phyloP scores from a whole-genome alignment of 768 basidiomycete genomes.

The Piloderma croceum region DNA sequence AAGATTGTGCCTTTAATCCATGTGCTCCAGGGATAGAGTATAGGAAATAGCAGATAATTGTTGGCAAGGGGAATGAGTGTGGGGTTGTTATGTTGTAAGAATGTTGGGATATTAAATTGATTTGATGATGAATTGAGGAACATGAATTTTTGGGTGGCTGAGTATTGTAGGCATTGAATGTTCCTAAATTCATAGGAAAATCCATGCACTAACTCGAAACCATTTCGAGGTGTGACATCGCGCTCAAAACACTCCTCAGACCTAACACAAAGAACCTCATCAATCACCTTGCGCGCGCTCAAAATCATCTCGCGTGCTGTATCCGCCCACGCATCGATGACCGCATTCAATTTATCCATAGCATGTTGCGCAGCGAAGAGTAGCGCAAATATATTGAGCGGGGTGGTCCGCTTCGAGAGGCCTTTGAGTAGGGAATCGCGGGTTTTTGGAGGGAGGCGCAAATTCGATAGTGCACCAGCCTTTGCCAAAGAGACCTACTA shows the following conservation, averaged over 20 bases:
- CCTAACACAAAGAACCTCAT: slow-evolving; percentile 53
- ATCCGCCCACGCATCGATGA: slow-evolving; percentile 69
- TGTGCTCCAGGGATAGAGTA: too few species aligned
- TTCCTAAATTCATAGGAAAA: too few species aligned
- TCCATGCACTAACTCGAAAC: too few species aligned
- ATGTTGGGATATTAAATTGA: too few species aligned
- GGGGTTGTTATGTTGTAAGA: too few species aligned
- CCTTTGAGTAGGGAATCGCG: slow-evolving; percentile 67
- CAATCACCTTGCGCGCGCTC: slow-evolving; percentile 53
- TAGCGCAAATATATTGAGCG: slow-evolving; percentile 55
- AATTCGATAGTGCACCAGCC: slow-evolving; percentile 87
- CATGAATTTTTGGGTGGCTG: too few species aligned
- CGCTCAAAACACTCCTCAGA: slow-evolving; percentile 68
- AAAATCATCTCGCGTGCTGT: slow-evolving; percentile 62
- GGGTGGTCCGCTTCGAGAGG: slow-evolving; percentile 61
- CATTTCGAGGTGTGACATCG: too few species aligned
- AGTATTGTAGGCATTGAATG: too few species aligned
- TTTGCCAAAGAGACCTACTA: slow-evolving; percentile 82
- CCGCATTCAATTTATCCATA: slow-evolving; percentile 43
- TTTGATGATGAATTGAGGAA: too few species aligned
- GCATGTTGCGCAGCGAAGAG: slow-evolving; percentile 64
- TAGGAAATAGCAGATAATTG: too few species aligned
- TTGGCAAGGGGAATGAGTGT: too few species aligned
- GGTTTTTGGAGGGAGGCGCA: slow-evolving; percentile 59
- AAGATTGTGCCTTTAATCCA: too few species aligned